These are phyloP conservation scores for Pichia scutulata DNA, from an alignment of 805 yeast genomes.

Conservation along the genomic window DNA sequence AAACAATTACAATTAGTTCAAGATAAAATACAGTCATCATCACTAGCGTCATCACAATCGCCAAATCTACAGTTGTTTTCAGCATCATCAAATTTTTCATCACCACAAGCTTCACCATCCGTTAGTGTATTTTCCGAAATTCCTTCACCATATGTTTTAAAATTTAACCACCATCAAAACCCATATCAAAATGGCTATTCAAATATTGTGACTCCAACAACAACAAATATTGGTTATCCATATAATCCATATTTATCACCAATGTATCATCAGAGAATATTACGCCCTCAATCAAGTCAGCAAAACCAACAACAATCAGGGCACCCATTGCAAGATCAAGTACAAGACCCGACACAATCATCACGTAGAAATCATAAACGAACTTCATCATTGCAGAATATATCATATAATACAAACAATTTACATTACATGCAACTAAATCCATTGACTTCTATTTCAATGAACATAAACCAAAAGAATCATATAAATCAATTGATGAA, in stretches of 20 bases:
- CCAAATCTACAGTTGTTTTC: not conserved
- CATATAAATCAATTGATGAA: not conserved
- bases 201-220: conserved; percentile 4
- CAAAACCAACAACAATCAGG: not conserved
- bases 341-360: not conserved
- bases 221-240: conserved; percentile 1
- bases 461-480: not conserved
- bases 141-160: not conserved
- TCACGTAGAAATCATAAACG: not conserved
- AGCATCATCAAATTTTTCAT: conserved; percentile 1
- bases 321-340: not conserved
- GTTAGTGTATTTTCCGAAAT: not conserved
- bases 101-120: conserved; percentile 2
- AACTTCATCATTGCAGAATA: not conserved
- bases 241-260: conserved; percentile 3
- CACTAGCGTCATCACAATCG: not conserved
- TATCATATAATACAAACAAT: not conserved
- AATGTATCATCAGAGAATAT: conserved; percentile 2
- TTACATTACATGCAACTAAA: not conserved
- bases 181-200: not conserved
- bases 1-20: not conserved
- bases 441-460: not conserved
- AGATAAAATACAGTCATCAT: conserved; percentile 1
- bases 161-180: not conserved
- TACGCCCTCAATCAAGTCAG: not conserved